These are phyloP conservation scores for Populus deltoides DNA, from an alignment of 345 rosid species.

Conservation along the genomic window DNA sequence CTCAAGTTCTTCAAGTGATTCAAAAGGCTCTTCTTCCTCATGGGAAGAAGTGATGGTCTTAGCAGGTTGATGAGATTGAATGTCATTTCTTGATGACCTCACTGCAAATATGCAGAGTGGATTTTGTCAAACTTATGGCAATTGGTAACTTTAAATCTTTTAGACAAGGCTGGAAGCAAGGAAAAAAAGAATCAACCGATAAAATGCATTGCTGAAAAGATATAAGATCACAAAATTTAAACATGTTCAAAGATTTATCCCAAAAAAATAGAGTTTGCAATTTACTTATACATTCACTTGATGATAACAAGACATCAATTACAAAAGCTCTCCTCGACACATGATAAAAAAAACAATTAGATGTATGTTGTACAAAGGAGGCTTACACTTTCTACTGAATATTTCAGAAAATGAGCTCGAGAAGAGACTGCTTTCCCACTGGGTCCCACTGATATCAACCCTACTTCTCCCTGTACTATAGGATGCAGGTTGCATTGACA, in stretches of 20 bases:
- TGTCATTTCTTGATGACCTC: slow-evolving; percentile 47
- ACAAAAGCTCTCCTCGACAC: background rate
- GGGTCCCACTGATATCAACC: slow-evolving; percentile 30
- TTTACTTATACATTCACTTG: background rate
- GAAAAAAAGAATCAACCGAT: background rate
- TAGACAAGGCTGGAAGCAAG: background rate
- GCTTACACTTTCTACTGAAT: slow-evolving; percentile 68
- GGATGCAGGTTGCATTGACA: slow-evolving; percentile 34
- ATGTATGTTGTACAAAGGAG: background rate
- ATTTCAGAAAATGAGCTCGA: slow-evolving; percentile 94
- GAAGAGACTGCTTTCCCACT: slow-evolving; percentile 88
- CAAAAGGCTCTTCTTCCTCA: slow-evolving; percentile 69
- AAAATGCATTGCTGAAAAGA: background rate
- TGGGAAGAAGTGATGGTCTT: slow-evolving; percentile 37
- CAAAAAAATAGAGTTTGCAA: background rate
- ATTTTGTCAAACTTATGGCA: slow-evolving; percentile 4
- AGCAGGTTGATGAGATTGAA: slow-evolving; percentile 37
- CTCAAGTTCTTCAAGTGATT: slow-evolving; percentile 81
- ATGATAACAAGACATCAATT: background rate
- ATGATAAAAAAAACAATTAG: background rate
- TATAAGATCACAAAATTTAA: background rate
- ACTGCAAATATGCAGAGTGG: slow-evolving; percentile 38
- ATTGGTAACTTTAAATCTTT: background rate
- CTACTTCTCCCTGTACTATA: slow-evolving; percentile 29
- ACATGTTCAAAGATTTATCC: background rate